Conservation (phyloP, 345 rosid species). For the Laguncularia racemosa region DNA sequence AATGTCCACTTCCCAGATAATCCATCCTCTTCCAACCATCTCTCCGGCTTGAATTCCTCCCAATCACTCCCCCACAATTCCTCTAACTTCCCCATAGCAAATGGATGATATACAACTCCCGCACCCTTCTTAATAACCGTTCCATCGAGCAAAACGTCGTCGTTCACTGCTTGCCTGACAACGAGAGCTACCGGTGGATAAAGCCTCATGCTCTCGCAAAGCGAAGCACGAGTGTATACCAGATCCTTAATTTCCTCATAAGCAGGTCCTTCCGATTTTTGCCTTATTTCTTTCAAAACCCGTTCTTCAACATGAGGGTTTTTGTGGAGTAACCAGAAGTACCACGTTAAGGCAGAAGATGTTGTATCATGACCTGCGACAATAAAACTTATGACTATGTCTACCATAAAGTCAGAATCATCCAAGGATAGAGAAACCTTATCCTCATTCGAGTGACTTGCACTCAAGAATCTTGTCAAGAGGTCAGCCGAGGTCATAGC, state of each 20-base stretch:
- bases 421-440: too few relatives aligned
- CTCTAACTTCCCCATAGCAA: slow-evolving; percentile 32
- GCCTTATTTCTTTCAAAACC: too few relatives aligned
- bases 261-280: too few relatives aligned
- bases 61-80: slow-evolving; percentile 32
- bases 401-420: too few relatives aligned
- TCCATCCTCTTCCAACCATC: slow-evolving; percentile 17
- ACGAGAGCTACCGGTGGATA: neutral
- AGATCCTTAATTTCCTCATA: slow-evolving; percentile 9
- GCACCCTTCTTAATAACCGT: slow-evolving; percentile 25
- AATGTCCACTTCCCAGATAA: neutral
- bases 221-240: slow-evolving; percentile 16
- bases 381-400: too few relatives aligned
- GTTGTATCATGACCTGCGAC: too few relatives aligned
- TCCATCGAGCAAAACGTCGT: slow-evolving; percentile 25
- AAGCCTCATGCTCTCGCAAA: slow-evolving; percentile 16
- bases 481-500: too few relatives aligned
- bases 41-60: slow-evolving; percentile 29
- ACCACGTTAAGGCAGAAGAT: too few relatives aligned
- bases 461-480: too few relatives aligned
- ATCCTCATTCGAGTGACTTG: too few relatives aligned
- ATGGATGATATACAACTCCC: slow-evolving; percentile 24
- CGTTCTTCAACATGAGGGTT: too few relatives aligned
- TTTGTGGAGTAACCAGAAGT: too few relatives aligned
- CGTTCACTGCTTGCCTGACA: neutral